These are phyloP conservation scores for Aurinia saxatilis DNA, from an alignment of 345 rosid species.

Conservation along the genomic window DNA sequence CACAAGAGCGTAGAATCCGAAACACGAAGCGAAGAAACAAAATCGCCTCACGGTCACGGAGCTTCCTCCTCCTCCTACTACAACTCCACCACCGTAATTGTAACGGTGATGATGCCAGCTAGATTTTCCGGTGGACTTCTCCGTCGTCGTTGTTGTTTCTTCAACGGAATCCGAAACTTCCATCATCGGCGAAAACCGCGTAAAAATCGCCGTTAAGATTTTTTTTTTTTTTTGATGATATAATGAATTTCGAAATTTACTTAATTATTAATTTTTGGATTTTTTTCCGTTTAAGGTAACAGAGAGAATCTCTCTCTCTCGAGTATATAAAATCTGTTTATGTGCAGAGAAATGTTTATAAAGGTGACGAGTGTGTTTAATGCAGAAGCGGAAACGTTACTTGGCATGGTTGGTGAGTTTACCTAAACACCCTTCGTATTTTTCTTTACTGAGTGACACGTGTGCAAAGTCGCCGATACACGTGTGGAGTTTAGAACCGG, in stretches of 20 bases:
- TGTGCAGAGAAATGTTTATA: not conserved
- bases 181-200: conserved; percentile 6
- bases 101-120: not conserved
- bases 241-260: not conserved
- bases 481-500: conserved; percentile 21
- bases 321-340: not conserved
- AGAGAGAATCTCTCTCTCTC: not conserved
- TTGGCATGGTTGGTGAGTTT: not conserved
- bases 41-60: conserved; percentile 19
- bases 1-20: conserved; percentile 52
- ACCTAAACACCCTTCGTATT: not conserved
- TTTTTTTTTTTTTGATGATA: not conserved
- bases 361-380: conserved; percentile 28
- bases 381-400: conserved; percentile 26
- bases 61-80: not conserved
- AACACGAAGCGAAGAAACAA: conserved; percentile 43
- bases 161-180: conserved; percentile 27
- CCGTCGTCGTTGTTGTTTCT: conserved; percentile 16
- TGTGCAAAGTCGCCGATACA: conserved; percentile 20
- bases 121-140: not conserved
- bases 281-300: conserved; percentile 1
- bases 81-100: conserved; percentile 1
- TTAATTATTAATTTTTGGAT: not conserved
- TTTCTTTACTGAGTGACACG: not conserved
- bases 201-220: not conserved